Evolutionary conservation across 139 green algal genomes (phyloP).

Genomic region (Tetradesmus lagerheimii): DNA sequence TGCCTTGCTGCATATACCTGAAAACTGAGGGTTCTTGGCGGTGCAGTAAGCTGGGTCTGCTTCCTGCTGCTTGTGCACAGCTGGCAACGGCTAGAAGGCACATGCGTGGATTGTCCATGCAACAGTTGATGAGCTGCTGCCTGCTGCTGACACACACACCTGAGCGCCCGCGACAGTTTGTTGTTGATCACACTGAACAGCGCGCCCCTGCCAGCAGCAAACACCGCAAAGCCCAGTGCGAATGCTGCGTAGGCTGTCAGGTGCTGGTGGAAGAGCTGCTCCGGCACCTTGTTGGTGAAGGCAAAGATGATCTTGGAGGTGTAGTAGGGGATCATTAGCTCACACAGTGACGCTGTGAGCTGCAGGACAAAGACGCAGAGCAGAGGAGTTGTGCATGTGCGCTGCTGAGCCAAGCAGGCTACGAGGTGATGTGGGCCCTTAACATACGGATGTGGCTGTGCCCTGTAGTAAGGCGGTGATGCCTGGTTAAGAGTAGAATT

Average conservation of each 20-base stretch:
- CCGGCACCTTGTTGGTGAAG: conserved; percentile 45
- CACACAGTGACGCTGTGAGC: conserved; percentile 55
- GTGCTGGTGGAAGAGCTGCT: conserved; percentile 54
- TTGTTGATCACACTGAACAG: conserved; percentile 84
- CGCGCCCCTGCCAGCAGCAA: conserved; percentile 74
- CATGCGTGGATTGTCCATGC: too few species aligned
- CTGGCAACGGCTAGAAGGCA: too few species aligned
- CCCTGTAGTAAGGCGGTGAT: too few species aligned
- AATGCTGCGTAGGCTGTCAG: conserved; percentile 63
- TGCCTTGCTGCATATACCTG: too few species aligned
- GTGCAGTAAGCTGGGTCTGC: too few species aligned
- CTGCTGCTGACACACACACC: conserved; percentile 45
- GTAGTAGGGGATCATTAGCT: conserved; percentile 88
- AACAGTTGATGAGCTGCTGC: too few species aligned
- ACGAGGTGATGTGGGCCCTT: too few species aligned
- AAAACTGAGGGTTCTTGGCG: too few species aligned
- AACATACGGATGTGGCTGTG: too few species aligned
- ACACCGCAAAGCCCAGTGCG: conserved; percentile 70
- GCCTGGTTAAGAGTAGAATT: too few species aligned
- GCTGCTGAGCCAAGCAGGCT: not conserved
- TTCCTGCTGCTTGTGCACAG: too few species aligned
- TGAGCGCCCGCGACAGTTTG: conserved; percentile 75
- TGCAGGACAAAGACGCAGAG: conserved; percentile 23
- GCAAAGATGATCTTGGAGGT: conserved; percentile 79
- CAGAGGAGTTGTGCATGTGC: not conserved